Evolutionary conservation across 2,329 filamentous ascomycete species (phyloP).

Genomic region (Colletotrichum spinosum): DNA sequence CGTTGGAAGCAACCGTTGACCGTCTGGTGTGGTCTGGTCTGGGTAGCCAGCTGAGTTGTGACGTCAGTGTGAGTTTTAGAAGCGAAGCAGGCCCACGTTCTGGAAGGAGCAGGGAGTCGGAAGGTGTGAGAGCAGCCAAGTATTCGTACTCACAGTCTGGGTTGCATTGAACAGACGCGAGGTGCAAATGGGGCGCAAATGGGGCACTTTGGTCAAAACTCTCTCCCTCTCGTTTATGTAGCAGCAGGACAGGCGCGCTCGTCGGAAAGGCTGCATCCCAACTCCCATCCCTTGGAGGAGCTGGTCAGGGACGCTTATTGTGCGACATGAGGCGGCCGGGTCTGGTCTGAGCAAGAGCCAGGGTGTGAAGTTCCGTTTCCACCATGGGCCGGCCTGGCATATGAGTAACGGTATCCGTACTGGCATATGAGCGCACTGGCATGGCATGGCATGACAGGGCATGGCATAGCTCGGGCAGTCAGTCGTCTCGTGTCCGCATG

Average conservation of each 20-base stretch:
- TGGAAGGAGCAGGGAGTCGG: slow-evolving; percentile 7
- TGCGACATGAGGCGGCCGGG: slow-evolving; percentile 20
- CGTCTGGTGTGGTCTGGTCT: background rate
- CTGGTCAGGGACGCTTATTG: slow-evolving; percentile 18
- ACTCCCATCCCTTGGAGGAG: slow-evolving; percentile 14
- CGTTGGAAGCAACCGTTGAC: slow-evolving; percentile 18
- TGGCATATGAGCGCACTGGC: too few relatives aligned
- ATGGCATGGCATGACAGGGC: too few relatives aligned
- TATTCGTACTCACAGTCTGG: too few relatives aligned
- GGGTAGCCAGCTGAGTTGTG: slow-evolving; percentile 11
- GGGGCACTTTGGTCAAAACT: background rate
- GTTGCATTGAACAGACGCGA: too few relatives aligned
- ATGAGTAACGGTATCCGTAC: too few relatives aligned
- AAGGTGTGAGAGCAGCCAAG: background rate
- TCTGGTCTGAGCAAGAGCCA: background rate
- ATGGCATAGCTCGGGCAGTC: too few relatives aligned
- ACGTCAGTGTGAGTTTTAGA: slow-evolving; percentile 29
- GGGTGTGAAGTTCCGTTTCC: background rate
- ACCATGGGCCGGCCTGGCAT: too few relatives aligned
- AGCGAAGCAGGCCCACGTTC: slow-evolving; percentile 16
- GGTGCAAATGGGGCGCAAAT: too few relatives aligned
- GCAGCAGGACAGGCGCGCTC: slow-evolving; percentile 12
- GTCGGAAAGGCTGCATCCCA: background rate
- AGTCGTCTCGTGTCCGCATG: too few relatives aligned
- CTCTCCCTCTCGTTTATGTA: background rate